phyloP scores from a whole-genome alignment of 768 basidiomycete species.

The Auricularia auricula-judae region DNA sequence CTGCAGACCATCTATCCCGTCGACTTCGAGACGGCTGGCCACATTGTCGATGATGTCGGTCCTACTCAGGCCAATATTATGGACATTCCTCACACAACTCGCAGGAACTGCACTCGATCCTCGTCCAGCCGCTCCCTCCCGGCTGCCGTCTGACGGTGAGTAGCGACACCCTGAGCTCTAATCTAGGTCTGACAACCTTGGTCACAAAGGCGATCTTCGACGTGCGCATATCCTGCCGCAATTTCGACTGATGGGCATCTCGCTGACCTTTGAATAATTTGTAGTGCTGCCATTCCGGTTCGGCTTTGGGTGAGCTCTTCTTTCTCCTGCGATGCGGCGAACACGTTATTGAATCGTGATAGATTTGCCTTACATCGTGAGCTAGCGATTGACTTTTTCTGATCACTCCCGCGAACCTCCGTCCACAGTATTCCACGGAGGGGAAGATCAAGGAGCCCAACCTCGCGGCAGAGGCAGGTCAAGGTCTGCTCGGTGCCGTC shows the following conservation, averaged over 20 bases:
- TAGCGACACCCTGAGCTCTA: no score
- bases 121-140: slow-evolving; percentile 63
- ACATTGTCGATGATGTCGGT: slow-evolving; percentile 83
- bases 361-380: slow-evolving; percentile 28
- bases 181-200: not conserved
- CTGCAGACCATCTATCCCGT: slow-evolving; percentile 61
- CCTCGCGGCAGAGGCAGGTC: slow-evolving; percentile 74
- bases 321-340: not conserved
- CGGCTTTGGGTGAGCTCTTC: slow-evolving; percentile 52
- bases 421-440: slow-evolving; percentile 75
- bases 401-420: not conserved
- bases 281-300: slow-evolving; percentile 84
- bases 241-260: not conserved
- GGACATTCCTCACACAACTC: slow-evolving; percentile 4
- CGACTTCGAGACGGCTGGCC: slow-evolving; percentile 55
- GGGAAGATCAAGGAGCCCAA: slow-evolving; percentile 94
- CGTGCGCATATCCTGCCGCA: slow-evolving; percentile 29
- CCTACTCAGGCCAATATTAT: not conserved
- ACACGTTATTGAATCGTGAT: slow-evolving; percentile 23
- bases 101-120: slow-evolving; percentile 62
- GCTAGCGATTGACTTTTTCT: not conserved
- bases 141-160: slow-evolving; percentile 76
- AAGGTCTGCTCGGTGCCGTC: slow-evolving; percentile 72
- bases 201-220: slow-evolving; percentile 47
- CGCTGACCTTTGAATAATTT: not conserved